Base-by-base conservation (phyloP, 495 filamentous ascomycete species). In the Hyaloscypha finlandica region DNA sequence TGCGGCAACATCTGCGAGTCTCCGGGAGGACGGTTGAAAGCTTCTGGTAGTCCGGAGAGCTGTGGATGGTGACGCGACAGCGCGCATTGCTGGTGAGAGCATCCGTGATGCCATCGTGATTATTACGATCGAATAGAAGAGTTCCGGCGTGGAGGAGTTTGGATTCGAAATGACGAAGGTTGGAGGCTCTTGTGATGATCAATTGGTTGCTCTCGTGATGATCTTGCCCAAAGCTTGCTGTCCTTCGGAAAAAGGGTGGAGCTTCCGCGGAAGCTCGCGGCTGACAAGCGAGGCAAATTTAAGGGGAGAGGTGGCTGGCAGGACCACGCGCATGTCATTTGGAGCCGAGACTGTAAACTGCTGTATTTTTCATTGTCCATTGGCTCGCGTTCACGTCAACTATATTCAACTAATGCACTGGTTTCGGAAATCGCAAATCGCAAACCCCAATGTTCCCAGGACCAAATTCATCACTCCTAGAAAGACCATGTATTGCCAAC, bases 71-170 rank as follows among this genome's bases (percentile, higher is more conserved):
- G 71, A 70, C 52, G 66, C 54, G 61, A 71, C 66, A 51, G 65
- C 60, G 70, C 73, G 77, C 76, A 72, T 75, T 59, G 76, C 76
- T 54, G 73, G 75, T 51, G 71, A 77, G 37, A 81, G 66, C 57
- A 83, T 70, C 72, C 79, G 81, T 39, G 82, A 81, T 61, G 80
- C 77, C 81, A 84, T 86, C 66, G 66, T 68, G 31, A 55, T 67
- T 14, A 48, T 51, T 62, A 19, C 11, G 64, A 5, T 69, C 66
- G 9, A 53, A 59, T 61, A 56, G 8, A 32, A 29, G 53, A 56
- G 22, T 35, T 14, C 19, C 31, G 8, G 31, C 25, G 29, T 16
- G 16, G 6, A 55, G 64, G 12, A 58, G 30, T 53, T 35, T 58
- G 39, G 14, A 68, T 29, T 59, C 22, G 37, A 48, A 58, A 33